Conservation (phyloP, 805 yeast species). For the Pachysolen tannophilus region DNA sequence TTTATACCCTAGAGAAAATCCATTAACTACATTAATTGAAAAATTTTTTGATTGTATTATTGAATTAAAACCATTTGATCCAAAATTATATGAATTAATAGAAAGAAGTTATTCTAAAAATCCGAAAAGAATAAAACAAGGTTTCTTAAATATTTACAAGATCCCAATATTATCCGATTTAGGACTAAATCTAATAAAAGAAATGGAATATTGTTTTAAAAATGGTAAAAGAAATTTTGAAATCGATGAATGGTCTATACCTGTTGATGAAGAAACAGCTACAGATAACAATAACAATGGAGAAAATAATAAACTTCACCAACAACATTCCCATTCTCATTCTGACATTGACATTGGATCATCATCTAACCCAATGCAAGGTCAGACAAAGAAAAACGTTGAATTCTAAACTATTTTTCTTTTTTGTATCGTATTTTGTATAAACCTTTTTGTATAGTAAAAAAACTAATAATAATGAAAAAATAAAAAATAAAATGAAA, state of each 20-base stretch:
- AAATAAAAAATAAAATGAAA: neutral
- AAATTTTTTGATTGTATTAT: constrained; percentile 57
- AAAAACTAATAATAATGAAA: neutral
- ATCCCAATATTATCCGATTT: constrained; percentile 64
- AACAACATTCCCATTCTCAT: neutral
- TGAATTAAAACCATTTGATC: constrained; percentile 75
- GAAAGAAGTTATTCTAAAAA: constrained; percentile 65
- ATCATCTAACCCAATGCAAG: constrained; percentile 5
- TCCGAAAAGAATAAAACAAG: constrained; percentile 77
- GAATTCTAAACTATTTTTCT: constrained; percentile 4
- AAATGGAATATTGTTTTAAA: constrained; percentile 77
- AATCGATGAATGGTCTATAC: constrained; percentile 94
- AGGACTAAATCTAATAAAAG: constrained; percentile 72
- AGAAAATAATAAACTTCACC: constrained; percentile 10
- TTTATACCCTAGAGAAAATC: constrained; percentile 48
- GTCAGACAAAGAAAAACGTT: constrained; percentile 7
- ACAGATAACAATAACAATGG: constrained; percentile 13
- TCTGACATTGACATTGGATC: constrained; percentile 2
- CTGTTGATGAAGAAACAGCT: constrained; percentile 76
- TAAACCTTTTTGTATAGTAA: neutral
- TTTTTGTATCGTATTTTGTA: neutral
- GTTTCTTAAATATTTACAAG: constrained; percentile 69
- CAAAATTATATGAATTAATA: constrained; percentile 55
- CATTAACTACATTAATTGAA: constrained; percentile 47
- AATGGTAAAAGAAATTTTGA: constrained; percentile 80